Evolutionary conservation across 2,329 filamentous ascomycete species (phyloP).

Genomic region (Epichloe gansuensis): DNA sequence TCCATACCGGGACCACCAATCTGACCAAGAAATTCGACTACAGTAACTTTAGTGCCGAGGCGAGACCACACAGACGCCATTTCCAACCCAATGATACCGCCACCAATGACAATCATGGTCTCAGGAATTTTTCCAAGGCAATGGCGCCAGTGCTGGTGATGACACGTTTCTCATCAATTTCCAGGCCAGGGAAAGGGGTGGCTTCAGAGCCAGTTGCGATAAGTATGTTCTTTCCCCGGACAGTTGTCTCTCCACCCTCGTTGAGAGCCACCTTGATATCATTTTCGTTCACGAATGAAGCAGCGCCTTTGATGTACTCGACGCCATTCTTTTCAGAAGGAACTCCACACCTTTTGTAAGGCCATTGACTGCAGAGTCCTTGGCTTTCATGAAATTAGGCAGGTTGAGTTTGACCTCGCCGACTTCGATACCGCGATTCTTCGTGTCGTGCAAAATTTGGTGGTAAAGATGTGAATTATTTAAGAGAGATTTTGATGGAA

Average conservation of each 20-base stretch:
- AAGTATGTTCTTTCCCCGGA: constrained; percentile 92
- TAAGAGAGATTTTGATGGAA: constrained; percentile 96
- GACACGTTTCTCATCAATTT: constrained; percentile 95
- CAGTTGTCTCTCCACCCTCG: constrained; percentile 80
- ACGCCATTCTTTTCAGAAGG: constrained; percentile 98
- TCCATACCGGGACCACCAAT: constrained; percentile 99
- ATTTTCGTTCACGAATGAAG: constrained; percentile 76
- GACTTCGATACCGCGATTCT: constrained; percentile 94
- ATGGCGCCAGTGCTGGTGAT: constrained; percentile 94
- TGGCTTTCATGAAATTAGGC: constrained; percentile 93
- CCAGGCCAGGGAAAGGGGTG: constrained; percentile 89
- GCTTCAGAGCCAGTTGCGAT: constrained; percentile 94
- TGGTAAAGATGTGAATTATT: constrained; percentile 99
- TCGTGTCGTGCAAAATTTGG: constrained; percentile 91
- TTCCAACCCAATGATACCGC: constrained; percentile 96
- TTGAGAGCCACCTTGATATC: constrained; percentile 82
- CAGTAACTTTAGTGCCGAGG: constrained; percentile 85
- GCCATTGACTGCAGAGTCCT: constrained; percentile 78
- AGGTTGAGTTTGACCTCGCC: constrained; percentile 96
- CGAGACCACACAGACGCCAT: constrained; percentile 98
- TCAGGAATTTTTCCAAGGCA: constrained; percentile 82
- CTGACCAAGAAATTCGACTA: constrained; percentile 91
- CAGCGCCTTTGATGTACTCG: constrained; percentile 92
- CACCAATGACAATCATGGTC: constrained; percentile 94
- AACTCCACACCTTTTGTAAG: constrained; percentile 97